Evolutionary conservation across 139 green algal species (phyloP), one percentile per base, ranked within the genome.

Genomic region (Chlorokybus atmophyticus): DNA sequence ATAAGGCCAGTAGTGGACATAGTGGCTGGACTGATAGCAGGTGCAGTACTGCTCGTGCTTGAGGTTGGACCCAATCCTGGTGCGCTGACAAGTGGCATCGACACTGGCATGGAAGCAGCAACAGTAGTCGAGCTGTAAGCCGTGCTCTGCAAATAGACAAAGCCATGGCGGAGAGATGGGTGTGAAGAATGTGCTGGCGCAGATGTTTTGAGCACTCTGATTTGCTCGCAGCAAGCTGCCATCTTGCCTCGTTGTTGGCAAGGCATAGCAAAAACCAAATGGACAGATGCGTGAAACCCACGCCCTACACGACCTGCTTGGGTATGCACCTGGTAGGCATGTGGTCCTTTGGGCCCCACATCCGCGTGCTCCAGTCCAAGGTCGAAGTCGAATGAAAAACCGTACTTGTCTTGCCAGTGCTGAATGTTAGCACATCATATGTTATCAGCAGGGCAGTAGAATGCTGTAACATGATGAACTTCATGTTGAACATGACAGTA

Each of bases 291-390:
- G 1, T 24, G 27, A 10, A 59, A 21, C 21, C 38, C 24, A 27
- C n/a, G n/a, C n/a, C n/a, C n/a, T n/a, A n/a, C n/a, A n/a, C 40
- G 30, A 21, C 49, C 47, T 17, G 14, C 21, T 40, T 21, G 26
- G 41, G 41, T 19, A 57, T 14, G 5, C 24, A 25, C 68, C 70
- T 60, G 59, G 70, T 77, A 48, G 55, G 53, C 25, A 77, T 77
- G 25, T 50, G 57, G 25, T 66, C 53, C 17, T 58, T 78, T 56
- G 59, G 58, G 32, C 64, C 60, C 59, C n/a, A 64, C 80, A 55
- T 93, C 83, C 27, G 83, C 74, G 42, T 93, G 84, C 41, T 83
- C 62, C 51, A 90, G 55, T 0, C 78, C 84, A 48, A 94, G 66
- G 59, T 81, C 87, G 57, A 59, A 44, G 31, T 65, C 53, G 23